Evolutionary conservation across 345 rosid genomes (phyloP), one percentile per base, ranked within the genome.

Genomic region (Citrus mangshanensis): DNA sequence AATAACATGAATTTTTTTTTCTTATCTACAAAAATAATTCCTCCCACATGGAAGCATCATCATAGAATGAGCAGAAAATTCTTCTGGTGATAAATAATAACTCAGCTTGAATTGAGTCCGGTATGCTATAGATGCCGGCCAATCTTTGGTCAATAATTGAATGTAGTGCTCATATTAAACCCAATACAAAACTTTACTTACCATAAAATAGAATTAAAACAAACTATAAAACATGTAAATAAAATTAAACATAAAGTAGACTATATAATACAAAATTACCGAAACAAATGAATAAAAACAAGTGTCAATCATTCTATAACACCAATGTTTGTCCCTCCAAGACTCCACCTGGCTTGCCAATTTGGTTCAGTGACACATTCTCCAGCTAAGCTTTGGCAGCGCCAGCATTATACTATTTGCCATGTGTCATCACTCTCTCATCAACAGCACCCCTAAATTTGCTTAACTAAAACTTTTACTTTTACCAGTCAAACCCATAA

Each of bases 381-480:
- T 30, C 78, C 55, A 42, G 79, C 75, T 68, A 74, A 68, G 72
- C 32, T 74, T 6, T 9, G 37, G 27, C 49, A 63, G 12, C 19
- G 70, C 4, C 34, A 18, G 10, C 25, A 40, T 2, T 54, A 3
- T n/a, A 19, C 18, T 34, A 19, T 27, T 38, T 38, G 79, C 64
- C 79, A 77, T 6, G 24, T 81, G 77, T 69, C 77, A 54, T 30
- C 51, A 42, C 42, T n/a, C 65, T 9, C 22, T n/a, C 51, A 13
- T 68, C 37, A 74, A 61, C 3, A 7, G 21, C 24, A 6, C 67
- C 22, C 74, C 67, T 28, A 71, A 46, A 58, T 59, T 55, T 37
- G n/a, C 38, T 64, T 28, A 55, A 49, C 76, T 19, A 22, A 22
- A 38, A 54, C 38, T 35, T 66, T 14, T 54, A 25, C 78, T 76